Percentiles rank a stretch among this genome's conserved stretches.
Conservation (phyloP, 495 filamentous ascomycete genomes). For the Rhizodiscina lignyota region DNA sequence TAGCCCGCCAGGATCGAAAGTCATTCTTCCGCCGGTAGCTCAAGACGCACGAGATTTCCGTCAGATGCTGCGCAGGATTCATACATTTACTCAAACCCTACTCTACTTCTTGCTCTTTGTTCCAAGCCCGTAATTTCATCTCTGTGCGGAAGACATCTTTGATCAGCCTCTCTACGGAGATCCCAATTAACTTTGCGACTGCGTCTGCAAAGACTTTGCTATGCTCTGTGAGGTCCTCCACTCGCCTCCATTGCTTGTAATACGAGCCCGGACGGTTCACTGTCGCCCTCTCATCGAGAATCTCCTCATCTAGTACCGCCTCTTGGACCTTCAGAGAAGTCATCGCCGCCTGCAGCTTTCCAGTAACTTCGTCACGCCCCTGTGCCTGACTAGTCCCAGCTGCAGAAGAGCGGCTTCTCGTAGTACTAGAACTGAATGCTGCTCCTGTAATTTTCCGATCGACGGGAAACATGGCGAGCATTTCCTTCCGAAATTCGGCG, state of each 20-base stretch:
- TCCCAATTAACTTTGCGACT: constrained; percentile 31
- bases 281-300: constrained; percentile 10
- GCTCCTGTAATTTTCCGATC: constrained; percentile 13
- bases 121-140: too few relatives aligned
- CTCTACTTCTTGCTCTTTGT: too few relatives aligned
- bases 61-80: too few relatives aligned
- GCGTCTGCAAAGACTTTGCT: constrained; percentile 38
- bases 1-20: too few relatives aligned
- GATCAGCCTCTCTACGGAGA: constrained; percentile 31
- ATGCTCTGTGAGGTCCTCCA: constrained; percentile 36
- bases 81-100: too few relatives aligned
- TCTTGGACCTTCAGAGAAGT: constrained; percentile 16
- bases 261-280: constrained; percentile 32
- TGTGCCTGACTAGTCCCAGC: too few relatives aligned
- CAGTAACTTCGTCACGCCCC: too few relatives aligned
- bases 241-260: constrained; percentile 39
- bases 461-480: constrained; percentile 37
- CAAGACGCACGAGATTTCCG: too few relatives aligned
- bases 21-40: too few relatives aligned
- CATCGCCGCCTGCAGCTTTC: constrained; percentile 20
- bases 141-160: constrained; percentile 32
- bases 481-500: constrained; percentile 17
- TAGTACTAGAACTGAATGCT: too few relatives aligned
- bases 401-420: too few relatives aligned
- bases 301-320: constrained; percentile 9